Evolutionary conservation across 305 asterid genomes (phyloP).

Genomic region (Fraxinus floribunda): DNA sequence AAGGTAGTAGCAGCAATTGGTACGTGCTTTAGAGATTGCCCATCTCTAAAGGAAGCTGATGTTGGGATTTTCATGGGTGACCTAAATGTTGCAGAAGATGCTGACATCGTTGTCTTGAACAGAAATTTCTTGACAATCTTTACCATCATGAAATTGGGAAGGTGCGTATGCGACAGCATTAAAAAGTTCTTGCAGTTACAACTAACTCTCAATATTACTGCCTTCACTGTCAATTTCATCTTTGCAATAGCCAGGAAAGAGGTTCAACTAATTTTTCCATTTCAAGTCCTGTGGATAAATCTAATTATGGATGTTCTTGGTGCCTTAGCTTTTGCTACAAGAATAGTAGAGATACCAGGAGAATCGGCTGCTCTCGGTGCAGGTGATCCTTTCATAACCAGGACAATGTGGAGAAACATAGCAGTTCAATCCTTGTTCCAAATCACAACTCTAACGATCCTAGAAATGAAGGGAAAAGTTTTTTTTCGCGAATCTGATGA

Average conservation of each 20-base stretch:
- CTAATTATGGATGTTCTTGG: slow-evolving; percentile 32
- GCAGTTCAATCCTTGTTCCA: slow-evolving; percentile 30
- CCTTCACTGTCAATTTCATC: slow-evolving; percentile 33
- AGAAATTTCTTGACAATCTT: slow-evolving; percentile 22
- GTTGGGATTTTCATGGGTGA: slow-evolving; percentile 33
- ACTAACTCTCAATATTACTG: slow-evolving; percentile 32
- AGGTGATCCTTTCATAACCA: slow-evolving; percentile 16
- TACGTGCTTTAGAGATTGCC: slow-evolving; percentile 29
- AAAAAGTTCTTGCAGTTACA: slow-evolving; percentile 32
- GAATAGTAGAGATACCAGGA: neutral
- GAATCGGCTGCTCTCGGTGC: neutral
- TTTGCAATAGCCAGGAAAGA: slow-evolving; percentile 5
- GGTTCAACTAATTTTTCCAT: slow-evolving; percentile 22
- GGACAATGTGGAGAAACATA: slow-evolving; percentile 31
- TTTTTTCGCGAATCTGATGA: slow-evolving; percentile 10
- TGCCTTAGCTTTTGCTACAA: slow-evolving; percentile 28
- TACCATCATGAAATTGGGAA: slow-evolving; percentile 30
- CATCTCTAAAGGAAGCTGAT: slow-evolving; percentile 38
- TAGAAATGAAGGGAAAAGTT: slow-evolving; percentile 27
- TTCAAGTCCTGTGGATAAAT: slow-evolving; percentile 42
- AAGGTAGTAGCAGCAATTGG: slow-evolving; percentile 29
- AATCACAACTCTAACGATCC: neutral
- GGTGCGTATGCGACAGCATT: slow-evolving; percentile 23
- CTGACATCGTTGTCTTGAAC: slow-evolving; percentile 16
- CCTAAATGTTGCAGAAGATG: slow-evolving; percentile 6